These are phyloP conservation scores for Dendryphion nanum DNA, from an alignment of 2,329 filamentous ascomycete genomes.

Conservation along the genomic window DNA sequence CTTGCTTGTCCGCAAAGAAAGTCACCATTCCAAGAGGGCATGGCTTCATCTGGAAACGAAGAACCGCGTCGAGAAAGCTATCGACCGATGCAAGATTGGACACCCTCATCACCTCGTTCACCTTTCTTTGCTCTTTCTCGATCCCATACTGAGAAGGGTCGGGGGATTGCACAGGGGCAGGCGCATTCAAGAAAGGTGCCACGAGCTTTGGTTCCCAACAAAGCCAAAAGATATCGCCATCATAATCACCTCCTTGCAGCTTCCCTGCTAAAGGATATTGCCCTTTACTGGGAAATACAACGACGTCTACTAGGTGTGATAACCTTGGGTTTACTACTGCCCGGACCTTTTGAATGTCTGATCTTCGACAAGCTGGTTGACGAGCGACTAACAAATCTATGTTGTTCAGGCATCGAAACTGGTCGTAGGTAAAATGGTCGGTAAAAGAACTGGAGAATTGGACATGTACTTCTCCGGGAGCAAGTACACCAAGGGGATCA, in stretches of 20 bases:
- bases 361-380: conserved; percentile 66
- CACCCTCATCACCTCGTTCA: conserved; percentile 45
- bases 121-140: conserved; percentile 47
- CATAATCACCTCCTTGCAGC: conserved; percentile 77
- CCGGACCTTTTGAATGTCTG: conserved; percentile 66
- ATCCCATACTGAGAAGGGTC: conserved; percentile 53
- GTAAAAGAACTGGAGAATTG: conserved; percentile 63
- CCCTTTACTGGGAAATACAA: conserved; percentile 71
- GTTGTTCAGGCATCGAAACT: conserved; percentile 54
- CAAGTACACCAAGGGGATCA: conserved; percentile 61
- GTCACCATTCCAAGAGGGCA: conserved; percentile 65
- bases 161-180: conserved; percentile 46
- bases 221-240: conserved; percentile 75
- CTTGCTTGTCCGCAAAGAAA: conserved; percentile 60
- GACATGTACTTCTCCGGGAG: conserved; percentile 66
- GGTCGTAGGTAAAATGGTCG: conserved; percentile 53
- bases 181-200: conserved; percentile 63
- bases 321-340: conserved; percentile 57
- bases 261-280: conserved; percentile 63
- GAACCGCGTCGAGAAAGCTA: conserved; percentile 53
- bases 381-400: conserved; percentile 66
- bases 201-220: conserved; percentile 71
- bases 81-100: conserved; percentile 29
- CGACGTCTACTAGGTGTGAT: conserved; percentile 70
- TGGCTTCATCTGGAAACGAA: conserved; percentile 58